Evolutionary conservation across 208 protist genomes (phyloP).

Genomic region (Trypanosoma cruzi): DNA sequence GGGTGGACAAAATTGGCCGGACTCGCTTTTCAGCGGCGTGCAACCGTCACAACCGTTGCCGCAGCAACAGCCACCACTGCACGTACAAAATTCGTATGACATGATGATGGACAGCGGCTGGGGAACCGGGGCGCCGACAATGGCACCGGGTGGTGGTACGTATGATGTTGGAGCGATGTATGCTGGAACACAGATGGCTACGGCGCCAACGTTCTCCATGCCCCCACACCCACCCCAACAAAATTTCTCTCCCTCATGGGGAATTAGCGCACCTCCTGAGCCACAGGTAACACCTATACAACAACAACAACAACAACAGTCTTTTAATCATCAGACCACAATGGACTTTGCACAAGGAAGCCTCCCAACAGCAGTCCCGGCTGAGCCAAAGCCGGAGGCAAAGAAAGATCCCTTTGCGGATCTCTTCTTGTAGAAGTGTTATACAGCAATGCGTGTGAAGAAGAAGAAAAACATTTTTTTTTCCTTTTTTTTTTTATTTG

Average conservation of each 20-base stretch:
- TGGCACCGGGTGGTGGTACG: slow-evolving; percentile 1
- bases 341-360: slow-evolving; percentile 50
- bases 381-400: slow-evolving; percentile 25
- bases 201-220: slow-evolving; percentile 22
- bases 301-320: slow-evolving; percentile 33
- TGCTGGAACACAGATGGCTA: slow-evolving; percentile 4
- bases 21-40: slow-evolving; percentile 19
- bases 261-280: neutral
- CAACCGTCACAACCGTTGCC: slow-evolving; percentile 14
- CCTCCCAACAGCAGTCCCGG: slow-evolving; percentile 12
- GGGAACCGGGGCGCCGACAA: slow-evolving; percentile 31
- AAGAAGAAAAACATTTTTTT: too few relatives aligned
- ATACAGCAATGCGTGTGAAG: neutral
- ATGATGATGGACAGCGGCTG: slow-evolving; percentile 27
- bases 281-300: slow-evolving; percentile 29
- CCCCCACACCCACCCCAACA: slow-evolving; percentile 33
- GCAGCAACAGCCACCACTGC: slow-evolving; percentile 20
- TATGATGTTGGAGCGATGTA: neutral
- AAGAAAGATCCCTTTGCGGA: slow-evolving; percentile 77
- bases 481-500: too few relatives aligned
- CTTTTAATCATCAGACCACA: slow-evolving; percentile 14
- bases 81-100: slow-evolving; percentile 57
- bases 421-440: slow-evolving; percentile 49
- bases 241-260: slow-evolving; percentile 32
- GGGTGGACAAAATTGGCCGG: slow-evolving; percentile 19